Base-by-base conservation (phyloP, 2,329 filamentous ascomycete genomes). In the Diaporthe helianthi region DNA sequence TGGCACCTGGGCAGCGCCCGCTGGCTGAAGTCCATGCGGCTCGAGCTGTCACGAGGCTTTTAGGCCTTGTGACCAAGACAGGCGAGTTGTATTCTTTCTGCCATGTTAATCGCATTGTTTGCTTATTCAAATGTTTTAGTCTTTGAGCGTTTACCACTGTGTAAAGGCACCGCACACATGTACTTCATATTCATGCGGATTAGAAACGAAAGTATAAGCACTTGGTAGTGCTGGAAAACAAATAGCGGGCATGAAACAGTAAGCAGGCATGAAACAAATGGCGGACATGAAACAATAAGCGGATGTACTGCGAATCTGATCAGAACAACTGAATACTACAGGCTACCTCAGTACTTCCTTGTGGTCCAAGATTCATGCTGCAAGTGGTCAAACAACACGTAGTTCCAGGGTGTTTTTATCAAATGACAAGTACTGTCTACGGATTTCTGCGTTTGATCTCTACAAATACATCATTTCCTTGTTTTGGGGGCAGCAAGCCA, bases 221-320 rank as follows among this genome's bases (percentile, higher is more conserved):
- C 33, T 12, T 33, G 33, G 33, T 12, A 33, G 33, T 5, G 33
- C 33, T 33, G 33, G 2, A 33, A 12, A 12, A 33, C 12, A 33
- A 33, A 33, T 33, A 10, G 33, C 12, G 12, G 13, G 19, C 10
- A 15, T 36, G 33, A 24, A 38, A 55, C 38, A 17, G 26, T 41
- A 55, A 55, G 53, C 33, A n/a, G 52, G n/a, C n/a, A n/a, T n/a
- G n/a, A 53, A 53, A 53, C 51, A 53, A 53, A 36, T 10, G 17
- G 51, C 17, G 52, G 13, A 26, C 10, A 15, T 36, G 33, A 24
- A 38, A 55, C 38, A 17, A 38, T 41, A 55, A 55, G 53, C 33
- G 33, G 52, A 15, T 38, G 31, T 55, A 12, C n/a, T 55, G 31
- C 33, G 52, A 33, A 41, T 19, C 53, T 55, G 33, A 38, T 55